Base-by-base conservation (phyloP, 2,329 filamentous ascomycete species). In the Talaromyces sp. region DNA sequence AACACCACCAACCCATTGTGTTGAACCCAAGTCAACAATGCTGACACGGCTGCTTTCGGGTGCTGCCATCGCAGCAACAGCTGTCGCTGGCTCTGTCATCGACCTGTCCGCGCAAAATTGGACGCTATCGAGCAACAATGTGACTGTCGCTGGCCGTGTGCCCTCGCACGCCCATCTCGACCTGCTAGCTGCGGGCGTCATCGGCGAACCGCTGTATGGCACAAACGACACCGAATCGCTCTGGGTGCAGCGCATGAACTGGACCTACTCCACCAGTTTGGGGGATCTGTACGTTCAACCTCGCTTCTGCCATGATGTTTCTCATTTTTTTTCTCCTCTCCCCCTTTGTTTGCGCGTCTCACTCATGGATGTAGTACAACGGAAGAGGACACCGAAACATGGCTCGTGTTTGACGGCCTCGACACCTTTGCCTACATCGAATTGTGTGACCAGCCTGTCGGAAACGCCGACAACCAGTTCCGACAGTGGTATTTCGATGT, bases 161-260 rank as follows among this genome's bases (percentile, higher is more conserved):
- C 85, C 85, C 2, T 85, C 83, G 0, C 83, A 87, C 56, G 84
- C 78, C 0, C 84, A 88, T 70, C 70, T 88, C 13, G 85, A 88
- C 68, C 74, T 88, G 1, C 78, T 78, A 47, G 78, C 79, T 30
- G 81, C 80, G 22, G 73, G 80, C 6, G 76, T 84, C 3, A 86
- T 86, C 64, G 78, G 77, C 60, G 74, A 83, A 69, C 8, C 15
- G 55, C 2, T 52, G 11, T 80, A 80, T 66, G 84, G 82, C 1
- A 71, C 85, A 1, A 86, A 86, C 62, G 84, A 87, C 65, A 85
- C 85, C 66, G 76, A 85, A 60, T 76, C 85, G 17, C 80, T 84
- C 27, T 88, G 85, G 84, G 77, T 88, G 28, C 78, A 78, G n/a
- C 75, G 78, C 66, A 73, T 74, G 17, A 84, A 87, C 67, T 88